Base-by-base conservation (phyloP, 306 rosid genomes). In the Prinsepia uniflora region DNA sequence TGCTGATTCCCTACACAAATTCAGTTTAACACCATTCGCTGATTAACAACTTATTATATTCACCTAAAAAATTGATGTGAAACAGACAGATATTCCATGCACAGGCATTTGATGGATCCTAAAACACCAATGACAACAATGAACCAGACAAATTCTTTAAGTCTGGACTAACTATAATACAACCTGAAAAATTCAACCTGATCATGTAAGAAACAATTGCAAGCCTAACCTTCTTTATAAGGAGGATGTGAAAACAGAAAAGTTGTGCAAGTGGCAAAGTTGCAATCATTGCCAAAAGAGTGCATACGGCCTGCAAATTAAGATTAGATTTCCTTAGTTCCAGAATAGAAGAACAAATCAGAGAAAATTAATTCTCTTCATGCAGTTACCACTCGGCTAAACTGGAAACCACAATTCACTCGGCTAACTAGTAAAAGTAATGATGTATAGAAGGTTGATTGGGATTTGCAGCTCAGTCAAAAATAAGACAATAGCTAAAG, bases 211-310 rank as follows among this genome's bases (percentile, higher is more conserved):
- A 71, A 47, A 53, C 36, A 64, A 56, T 12, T 60, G 24, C 30
- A 17, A 65, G 15, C 44, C 81, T 63, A 72, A 88, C 97, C 97
- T 94, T 94, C 82, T 91, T 94, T 36, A 91, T 86, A 73, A 94
- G 96, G 78, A 94, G 99, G 79, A 94, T 86, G 73, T 94, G 99
- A 78, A 94, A 94, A 83, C 86, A 94, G 88, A 94, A 91, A 52
- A 94, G 96, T 72, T 94, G 99, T 43, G 81, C 96, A 71, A 94
- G 92, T 45, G 99, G 99, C 67, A 94, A 78, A 57, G 99, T 91
- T 34, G 99, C 99, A 60, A 89, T 76, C 97, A 91, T 87, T 44
- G 97, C 99, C 92, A 94, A 84, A 50, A 89, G 83, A 52, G 92
- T 87, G 81, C 99, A 94, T 22, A 85, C 69, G n/a, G 83, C 97